Evolutionary conservation across 345 rosid genomes (phyloP).

Genomic region (Eucalyptus tenuipes): DNA sequence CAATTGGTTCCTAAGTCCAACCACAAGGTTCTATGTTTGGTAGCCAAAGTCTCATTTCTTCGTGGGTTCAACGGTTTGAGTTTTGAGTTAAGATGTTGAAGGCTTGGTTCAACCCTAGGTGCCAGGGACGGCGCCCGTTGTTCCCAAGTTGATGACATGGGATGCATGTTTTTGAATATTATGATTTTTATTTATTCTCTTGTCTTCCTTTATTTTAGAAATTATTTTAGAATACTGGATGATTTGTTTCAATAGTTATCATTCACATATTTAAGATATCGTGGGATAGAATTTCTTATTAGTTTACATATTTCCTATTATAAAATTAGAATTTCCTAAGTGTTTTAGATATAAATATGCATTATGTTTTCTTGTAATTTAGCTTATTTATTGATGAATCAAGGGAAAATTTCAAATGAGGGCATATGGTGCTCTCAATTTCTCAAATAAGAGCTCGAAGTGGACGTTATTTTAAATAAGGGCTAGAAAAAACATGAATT

Average conservation of each 20-base stretch:
- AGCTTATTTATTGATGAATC: too few species aligned
- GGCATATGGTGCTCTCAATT: rapidly evolving
- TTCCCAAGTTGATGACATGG: not conserved
- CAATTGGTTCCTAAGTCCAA: not conserved
- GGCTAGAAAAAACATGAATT: too few species aligned
- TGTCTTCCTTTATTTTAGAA: not conserved
- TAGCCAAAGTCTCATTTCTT: not conserved
- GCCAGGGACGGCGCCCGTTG: rapidly evolving
- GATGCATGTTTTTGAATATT: not conserved
- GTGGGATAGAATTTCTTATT: not conserved
- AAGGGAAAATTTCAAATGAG: too few species aligned
- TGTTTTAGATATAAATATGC: not conserved
- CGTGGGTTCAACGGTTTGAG: not conserved
- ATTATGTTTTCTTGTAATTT: not conserved
- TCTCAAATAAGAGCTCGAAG: too few species aligned
- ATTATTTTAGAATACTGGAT: too few species aligned
- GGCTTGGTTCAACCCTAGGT: not conserved
- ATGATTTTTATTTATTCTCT: not conserved
- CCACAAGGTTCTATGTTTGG: not conserved
- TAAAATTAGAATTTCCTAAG: not conserved
- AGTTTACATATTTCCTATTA: not conserved
- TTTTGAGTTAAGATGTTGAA: too few species aligned
- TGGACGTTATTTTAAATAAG: rapidly evolving
- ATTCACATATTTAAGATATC: too few species aligned
- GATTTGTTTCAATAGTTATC: not conserved